Evolutionary conservation across 768 basidiomycete species (phyloP).

Genomic region (Peribolospora baueri): DNA sequence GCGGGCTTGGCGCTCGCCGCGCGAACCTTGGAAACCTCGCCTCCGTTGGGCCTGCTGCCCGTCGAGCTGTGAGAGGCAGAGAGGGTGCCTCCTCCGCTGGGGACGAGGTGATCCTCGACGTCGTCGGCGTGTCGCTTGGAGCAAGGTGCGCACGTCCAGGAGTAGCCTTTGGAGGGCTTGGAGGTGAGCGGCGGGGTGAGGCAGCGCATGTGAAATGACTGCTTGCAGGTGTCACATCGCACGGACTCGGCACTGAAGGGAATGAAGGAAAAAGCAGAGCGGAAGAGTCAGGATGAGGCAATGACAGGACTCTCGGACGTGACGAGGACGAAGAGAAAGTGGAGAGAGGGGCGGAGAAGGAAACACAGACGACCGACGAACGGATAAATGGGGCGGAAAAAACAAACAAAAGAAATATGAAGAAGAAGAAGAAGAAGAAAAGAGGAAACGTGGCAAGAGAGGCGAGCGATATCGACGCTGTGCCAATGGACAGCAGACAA

Average conservation of each 20-base stretch:
- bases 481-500: no score
- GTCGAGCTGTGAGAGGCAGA: not conserved
- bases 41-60: no score
- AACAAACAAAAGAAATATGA: no score
- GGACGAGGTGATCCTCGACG: constrained; percentile 14
- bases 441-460: no score
- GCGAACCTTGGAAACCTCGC: no score
- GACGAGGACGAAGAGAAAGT: not conserved
- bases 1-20: not conserved
- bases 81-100: not conserved
- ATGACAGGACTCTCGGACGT: no score
- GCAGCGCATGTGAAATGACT: constrained; percentile 82
- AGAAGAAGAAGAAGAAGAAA: no score
- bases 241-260: constrained; percentile 48
- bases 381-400: no score
- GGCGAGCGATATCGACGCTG: no score
- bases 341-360: constrained; percentile 3
- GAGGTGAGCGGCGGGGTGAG: constrained; percentile 70
- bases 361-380: no score
- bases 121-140: constrained; percentile 48
- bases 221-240: constrained; percentile 74
- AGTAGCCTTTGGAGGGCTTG: constrained; percentile 87
- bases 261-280: constrained; percentile 1
- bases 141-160: constrained; percentile 91
- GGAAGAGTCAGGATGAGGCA: not conserved